A percentile compares a stretch with the other conserved stretches of the same genome.
Evolutionary conservation across 2,329 filamentous ascomycete genomes (phyloP).

Genomic region (Dichotomopilus funicola): DNA sequence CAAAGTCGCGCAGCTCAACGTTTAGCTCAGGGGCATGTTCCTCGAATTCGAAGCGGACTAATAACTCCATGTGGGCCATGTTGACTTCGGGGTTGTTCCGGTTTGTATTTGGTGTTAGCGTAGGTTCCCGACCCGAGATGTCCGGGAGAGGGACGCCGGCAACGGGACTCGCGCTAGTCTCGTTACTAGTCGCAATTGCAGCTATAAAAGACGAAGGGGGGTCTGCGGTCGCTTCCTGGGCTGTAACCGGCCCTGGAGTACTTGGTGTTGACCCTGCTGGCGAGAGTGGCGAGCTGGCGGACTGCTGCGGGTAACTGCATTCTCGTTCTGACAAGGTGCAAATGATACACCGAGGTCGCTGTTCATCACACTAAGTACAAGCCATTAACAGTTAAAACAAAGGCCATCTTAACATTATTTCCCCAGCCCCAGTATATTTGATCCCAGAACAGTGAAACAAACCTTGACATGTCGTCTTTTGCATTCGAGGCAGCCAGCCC

Average conservation of each 20-base stretch:
- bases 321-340: conserved; percentile 26
- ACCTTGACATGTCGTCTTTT: conserved; percentile 24
- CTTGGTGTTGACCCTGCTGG: background rate
- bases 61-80: conserved; percentile 25
- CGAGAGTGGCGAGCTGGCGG: background rate
- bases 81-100: conserved; percentile 19
- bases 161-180: conserved; percentile 9
- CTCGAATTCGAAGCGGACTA: conserved; percentile 23
- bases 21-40: conserved; percentile 20
- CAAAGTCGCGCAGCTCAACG: conserved; percentile 17
- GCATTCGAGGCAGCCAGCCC: conserved; percentile 28
- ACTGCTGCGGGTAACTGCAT: conserved; percentile 22
- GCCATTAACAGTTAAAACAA: no score
- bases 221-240: background rate
- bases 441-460: background rate
- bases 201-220: background rate
- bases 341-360: conserved; percentile 26
- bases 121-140: background rate
- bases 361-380: conserved; percentile 21
- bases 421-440: no score
- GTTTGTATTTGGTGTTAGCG: background rate
- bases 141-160: conserved; percentile 16
- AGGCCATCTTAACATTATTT: no score
- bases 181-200: background rate
- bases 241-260: background rate